A percentile compares a stretch with the other conserved stretches of the same genome.
These are phyloP conservation scores for Rhynchosporium agropyri DNA, from an alignment of 2,329 filamentous ascomycete genomes.

Conservation along the genomic window DNA sequence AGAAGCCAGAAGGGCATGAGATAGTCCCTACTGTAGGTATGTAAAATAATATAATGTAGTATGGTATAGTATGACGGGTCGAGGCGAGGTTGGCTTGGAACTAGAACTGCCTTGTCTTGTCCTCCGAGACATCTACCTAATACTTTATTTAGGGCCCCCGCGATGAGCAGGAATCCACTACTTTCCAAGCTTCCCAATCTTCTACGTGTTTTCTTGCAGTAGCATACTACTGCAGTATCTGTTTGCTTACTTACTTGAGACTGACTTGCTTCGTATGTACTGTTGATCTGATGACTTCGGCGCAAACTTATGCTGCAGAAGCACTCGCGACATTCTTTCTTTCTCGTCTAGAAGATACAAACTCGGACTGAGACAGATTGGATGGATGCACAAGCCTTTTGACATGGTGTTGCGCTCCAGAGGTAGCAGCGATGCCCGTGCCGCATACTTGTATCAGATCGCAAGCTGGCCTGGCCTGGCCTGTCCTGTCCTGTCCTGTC, in stretches of 20 bases:
- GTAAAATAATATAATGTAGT: too few species aligned
- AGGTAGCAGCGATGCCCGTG: conserved; percentile 20
- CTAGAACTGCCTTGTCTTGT: not conserved
- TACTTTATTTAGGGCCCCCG: not conserved
- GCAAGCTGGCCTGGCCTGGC: conserved; percentile 11
- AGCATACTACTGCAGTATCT: not conserved
- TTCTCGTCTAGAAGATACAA: not conserved
- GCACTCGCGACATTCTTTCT: not conserved
- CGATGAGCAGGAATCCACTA: not conserved
- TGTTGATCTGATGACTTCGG: conserved; percentile 6
- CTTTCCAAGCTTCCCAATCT: too few species aligned
- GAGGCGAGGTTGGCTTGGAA: not conserved
- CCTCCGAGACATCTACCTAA: not conserved
- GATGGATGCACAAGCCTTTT: too few species aligned
- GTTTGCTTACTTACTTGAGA: not conserved
- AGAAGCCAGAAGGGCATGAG: not conserved
- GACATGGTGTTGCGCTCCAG: not conserved
- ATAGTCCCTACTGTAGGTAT: too few species aligned
- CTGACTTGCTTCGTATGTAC: not conserved
- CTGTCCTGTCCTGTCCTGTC: conserved; percentile 11
- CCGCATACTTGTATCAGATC: conserved; percentile 19
- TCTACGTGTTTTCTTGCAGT: too few species aligned
- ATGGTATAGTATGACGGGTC: conserved; percentile 1
- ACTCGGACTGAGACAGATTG: not conserved
- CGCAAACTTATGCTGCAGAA: conserved; percentile 8